These are phyloP conservation scores for Blepharisma stoltei DNA, from an alignment of 73 alveolate genomes.

Conservation along the genomic window DNA sequence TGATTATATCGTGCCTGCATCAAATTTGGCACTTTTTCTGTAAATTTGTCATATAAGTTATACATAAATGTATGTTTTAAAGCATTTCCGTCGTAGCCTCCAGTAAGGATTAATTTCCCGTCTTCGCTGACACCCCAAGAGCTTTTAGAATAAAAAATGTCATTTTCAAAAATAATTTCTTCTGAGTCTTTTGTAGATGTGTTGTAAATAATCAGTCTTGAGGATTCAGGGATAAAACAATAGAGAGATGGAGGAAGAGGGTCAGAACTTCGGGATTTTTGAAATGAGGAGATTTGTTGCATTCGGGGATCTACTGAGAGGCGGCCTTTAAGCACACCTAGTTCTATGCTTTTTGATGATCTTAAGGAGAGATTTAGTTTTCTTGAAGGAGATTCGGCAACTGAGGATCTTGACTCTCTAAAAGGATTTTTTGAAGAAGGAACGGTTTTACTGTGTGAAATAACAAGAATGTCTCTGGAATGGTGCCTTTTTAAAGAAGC, in stretches of 20 bases:
- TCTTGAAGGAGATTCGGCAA: no score
- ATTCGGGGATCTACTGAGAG: no score
- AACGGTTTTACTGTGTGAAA: no score
- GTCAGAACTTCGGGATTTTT: background rate
- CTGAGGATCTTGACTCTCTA: no score
- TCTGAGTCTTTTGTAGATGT: background rate
- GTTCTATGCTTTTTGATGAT: no score
- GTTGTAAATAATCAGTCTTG: background rate
- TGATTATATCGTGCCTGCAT: constrained; percentile 11
- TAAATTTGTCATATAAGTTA: background rate
- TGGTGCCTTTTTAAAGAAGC: no score
- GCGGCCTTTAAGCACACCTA: no score
- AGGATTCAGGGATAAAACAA: background rate
- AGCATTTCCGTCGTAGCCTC: constrained; percentile 8
- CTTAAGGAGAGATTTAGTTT: no score
- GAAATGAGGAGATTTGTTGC: background rate
- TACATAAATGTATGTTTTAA: background rate
- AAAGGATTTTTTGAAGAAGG: no score
- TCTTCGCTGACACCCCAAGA: constrained; percentile 1
- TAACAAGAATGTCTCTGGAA: no score
- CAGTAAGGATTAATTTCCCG: constrained; percentile 6
- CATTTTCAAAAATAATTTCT: background rate
- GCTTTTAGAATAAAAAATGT: background rate
- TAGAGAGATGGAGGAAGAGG: background rate
- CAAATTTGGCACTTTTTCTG: constrained; percentile 8